A percentile compares a stretch with the other conserved stretches of the same genome.
Conservation (phyloP, 805 yeast genomes). For the Wickerhamomyces chaumierensis region DNA sequence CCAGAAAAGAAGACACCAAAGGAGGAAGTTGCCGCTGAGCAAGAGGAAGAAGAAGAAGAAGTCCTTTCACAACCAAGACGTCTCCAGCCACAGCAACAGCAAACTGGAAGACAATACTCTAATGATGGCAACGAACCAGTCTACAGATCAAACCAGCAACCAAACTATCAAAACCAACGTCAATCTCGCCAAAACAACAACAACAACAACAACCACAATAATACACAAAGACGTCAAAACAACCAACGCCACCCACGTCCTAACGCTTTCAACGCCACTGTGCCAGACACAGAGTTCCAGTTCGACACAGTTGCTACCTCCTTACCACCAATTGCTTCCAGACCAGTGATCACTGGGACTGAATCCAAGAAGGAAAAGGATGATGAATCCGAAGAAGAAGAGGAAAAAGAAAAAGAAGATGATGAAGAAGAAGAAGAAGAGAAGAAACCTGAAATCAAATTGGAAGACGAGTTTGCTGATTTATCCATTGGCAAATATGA, state of each 20-base stretch:
- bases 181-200: conserved; percentile 2
- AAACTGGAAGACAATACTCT: conserved; percentile 3
- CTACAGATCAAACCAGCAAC: conserved; percentile 1
- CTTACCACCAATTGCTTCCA: neutral
- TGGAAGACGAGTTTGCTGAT: conserved; percentile 6
- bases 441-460: neutral
- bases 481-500: conserved; percentile 36
- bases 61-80: neutral
- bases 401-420: conserved; percentile 13
- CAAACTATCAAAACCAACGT: conserved; percentile 2
- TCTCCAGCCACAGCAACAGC: neutral
- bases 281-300: conserved; percentile 58
- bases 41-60: conserved; percentile 6
- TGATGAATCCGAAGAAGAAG: conserved; percentile 29
- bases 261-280: conserved; percentile 18
- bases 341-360: conserved; percentile 37
- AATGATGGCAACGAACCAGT: neutral
- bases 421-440: conserved; percentile 1
- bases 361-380: conserved; percentile 43
- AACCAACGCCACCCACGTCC: neutral
- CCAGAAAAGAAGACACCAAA: neutral
- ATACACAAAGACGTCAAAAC: conserved; percentile 1
- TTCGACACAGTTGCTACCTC: conserved; percentile 34
- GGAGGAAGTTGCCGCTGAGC: conserved; percentile 5
- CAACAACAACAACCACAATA: conserved; percentile 1